Percentiles rank a stretch among this genome's conserved stretches.
phyloP scores from a whole-genome alignment of 495 filamentous ascomycete genomes.

The Neurospora sp. region DNA sequence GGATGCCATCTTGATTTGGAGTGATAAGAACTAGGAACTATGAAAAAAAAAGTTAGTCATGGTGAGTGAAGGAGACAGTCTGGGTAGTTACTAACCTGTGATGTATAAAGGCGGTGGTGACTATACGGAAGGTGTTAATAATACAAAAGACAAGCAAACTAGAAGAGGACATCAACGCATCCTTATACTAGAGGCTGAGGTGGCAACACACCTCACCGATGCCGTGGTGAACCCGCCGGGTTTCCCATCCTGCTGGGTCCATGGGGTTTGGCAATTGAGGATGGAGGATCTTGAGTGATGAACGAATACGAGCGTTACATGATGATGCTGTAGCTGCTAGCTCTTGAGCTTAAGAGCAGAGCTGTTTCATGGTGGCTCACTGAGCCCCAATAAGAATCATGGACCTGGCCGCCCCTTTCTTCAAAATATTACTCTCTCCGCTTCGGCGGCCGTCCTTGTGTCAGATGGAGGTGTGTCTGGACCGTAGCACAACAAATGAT shows the following conservation, averaged over 20 bases:
- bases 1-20: conserved; percentile 9
- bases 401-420: not conserved
- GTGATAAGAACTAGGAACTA: not conserved
- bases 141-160: not conserved
- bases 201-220: not conserved
- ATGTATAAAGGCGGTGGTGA: not conserved
- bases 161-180: not conserved
- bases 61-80: not conserved
- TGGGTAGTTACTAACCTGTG: not conserved
- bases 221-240: not conserved
- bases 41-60: not conserved
- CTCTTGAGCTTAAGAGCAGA: not conserved
- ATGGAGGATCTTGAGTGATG: not conserved
- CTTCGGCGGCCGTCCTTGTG: not conserved
- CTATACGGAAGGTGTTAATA: not conserved
- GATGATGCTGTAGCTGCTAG: not conserved
- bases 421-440: not conserved
- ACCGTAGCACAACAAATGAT: not conserved
- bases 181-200: not conserved
- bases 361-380: not conserved
- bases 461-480: not conserved
- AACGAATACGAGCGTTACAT: not conserved
- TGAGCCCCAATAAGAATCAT: not conserved
- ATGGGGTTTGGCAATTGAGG: not conserved
- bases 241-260: not conserved